phyloP scores from a whole-genome alignment of 2,329 filamentous ascomycete genomes.

The Canariomyces notabilis region DNA sequence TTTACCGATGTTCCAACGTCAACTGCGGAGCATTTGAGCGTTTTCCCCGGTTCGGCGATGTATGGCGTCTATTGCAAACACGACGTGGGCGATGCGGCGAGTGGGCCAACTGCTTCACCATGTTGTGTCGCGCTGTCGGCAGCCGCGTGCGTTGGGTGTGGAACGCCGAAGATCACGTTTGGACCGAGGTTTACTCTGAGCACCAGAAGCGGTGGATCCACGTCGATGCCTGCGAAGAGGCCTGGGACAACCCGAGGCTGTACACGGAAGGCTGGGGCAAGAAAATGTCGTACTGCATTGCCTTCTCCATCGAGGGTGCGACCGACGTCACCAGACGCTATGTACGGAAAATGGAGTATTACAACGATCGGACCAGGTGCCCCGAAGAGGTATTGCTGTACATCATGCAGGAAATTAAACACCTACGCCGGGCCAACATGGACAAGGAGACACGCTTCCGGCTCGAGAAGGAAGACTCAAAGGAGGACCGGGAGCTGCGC shows the following conservation, averaged over 20 bases:
- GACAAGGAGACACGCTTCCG: slow-evolving; percentile 79
- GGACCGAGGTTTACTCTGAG: slow-evolving; percentile 95
- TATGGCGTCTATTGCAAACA: slow-evolving; percentile 86
- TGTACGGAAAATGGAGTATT: slow-evolving; percentile 66
- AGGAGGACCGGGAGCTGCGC: slow-evolving; percentile 70
- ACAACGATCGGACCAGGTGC: slow-evolving; percentile 69
- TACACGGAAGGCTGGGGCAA: slow-evolving; percentile 95
- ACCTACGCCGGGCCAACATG: slow-evolving; percentile 76
- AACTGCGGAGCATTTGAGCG: slow-evolving; percentile 76
- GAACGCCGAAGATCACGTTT: slow-evolving; percentile 96
- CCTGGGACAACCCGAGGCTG: slow-evolving; percentile 88
- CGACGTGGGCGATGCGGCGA: slow-evolving; percentile 83
- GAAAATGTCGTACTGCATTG: slow-evolving; percentile 95
- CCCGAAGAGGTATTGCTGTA: slow-evolving; percentile 87
- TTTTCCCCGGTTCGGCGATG: slow-evolving; percentile 91
- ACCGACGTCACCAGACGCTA: slow-evolving; percentile 63
- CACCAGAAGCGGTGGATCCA: slow-evolving; percentile 95
- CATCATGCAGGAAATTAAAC: slow-evolving; percentile 87
- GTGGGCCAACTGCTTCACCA: slow-evolving; percentile 98
- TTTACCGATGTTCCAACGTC: slow-evolving; percentile 78
- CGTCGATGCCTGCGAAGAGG: slow-evolving; percentile 88
- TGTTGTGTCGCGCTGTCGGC: slow-evolving; percentile 91
- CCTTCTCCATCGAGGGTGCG: slow-evolving; percentile 84
- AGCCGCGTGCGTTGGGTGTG: slow-evolving; percentile 94
- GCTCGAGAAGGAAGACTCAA: slow-evolving; percentile 73